Evolutionary conservation across 768 basidiomycete species (phyloP), one percentile per base, ranked within the genome.

Genomic region (Rhodotorula taiwanensis): DNA sequence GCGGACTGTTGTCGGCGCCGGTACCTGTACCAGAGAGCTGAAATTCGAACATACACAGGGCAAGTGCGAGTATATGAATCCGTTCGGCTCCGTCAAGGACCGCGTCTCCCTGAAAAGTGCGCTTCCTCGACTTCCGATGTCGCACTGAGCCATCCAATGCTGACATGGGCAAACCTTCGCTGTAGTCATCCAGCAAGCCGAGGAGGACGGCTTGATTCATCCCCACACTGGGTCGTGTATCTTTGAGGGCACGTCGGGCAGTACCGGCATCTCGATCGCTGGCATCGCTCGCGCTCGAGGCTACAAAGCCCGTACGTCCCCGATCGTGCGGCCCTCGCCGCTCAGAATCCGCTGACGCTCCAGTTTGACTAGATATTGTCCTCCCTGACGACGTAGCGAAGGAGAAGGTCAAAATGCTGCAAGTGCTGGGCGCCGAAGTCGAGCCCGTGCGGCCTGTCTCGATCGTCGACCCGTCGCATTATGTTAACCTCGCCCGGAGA

Each of bases 51-150:
- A 11, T 20, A 42, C 36, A 9, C 45, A 59, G 51, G 56, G 60
- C 31, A 59, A 55, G 34, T 66, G 64, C 15, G 70, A 98, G 90
- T 99, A 86, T 74, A 74, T 98, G 63, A 99, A 99, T 76, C 94
- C 95, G 1, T 94, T 94, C 30, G 95, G 95, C 44, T 97, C 93
- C 57, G 88, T 97, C 53, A 99, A 99, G 75, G 95, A 99, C 75
- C 83, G 95, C 34, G 94, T 98, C n/a, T 94, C 93, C 0, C 75
- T 97, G 63, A 82, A 84, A 75, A 89, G 93, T 95, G 72, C 63
- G 47, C 7, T 36, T 28, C n/a, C 34, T 11, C 18, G 23, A 10
- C 21, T 33, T 33, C 41, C 4, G 25, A 28, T 48, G 36, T n/a
- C n/a, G n/a, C n/a, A n/a, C n/a, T n/a, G n/a, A n/a, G n/a, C n/a